Evolutionary conservation across 202 grass and related monocot species (phyloP).

Genomic region (Zoysia matrella): DNA sequence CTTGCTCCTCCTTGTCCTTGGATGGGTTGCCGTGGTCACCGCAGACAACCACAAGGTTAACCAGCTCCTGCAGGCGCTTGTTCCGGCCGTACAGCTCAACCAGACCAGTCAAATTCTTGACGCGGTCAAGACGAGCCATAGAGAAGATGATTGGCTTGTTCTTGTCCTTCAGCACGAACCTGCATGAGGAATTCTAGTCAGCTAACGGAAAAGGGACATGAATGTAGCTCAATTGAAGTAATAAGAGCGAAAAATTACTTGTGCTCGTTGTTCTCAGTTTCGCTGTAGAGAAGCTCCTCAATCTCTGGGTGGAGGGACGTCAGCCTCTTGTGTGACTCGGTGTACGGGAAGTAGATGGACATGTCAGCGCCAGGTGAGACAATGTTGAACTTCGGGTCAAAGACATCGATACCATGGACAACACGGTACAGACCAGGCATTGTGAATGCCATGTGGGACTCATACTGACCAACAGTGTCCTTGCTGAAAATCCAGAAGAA

Average conservation of each 20-base stretch:
- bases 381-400: slow-evolving; percentile 99
- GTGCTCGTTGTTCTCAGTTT: slow-evolving; percentile 81
- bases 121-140: slow-evolving; percentile 93
- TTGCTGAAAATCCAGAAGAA: slow-evolving; percentile 68
- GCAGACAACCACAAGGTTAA: slow-evolving; percentile 93
- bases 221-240: background rate
- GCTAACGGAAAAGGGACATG: background rate
- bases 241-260: slow-evolving; percentile 52
- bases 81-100: slow-evolving; percentile 89
- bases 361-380: slow-evolving; percentile 93
- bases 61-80: slow-evolving; percentile 75
- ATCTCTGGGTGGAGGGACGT: slow-evolving; percentile 97
- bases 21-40: slow-evolving; percentile 96
- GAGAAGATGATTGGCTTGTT: slow-evolving; percentile 52
- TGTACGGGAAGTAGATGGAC: slow-evolving; percentile 91
- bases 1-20: slow-evolving; percentile 92
- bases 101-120: slow-evolving; percentile 95
- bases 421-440: slow-evolving; percentile 96
- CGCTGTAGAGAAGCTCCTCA: slow-evolving; percentile 83
- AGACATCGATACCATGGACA: slow-evolving; percentile 96
- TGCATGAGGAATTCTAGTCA: slow-evolving; percentile 42
- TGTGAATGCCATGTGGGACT: slow-evolving; percentile 93
- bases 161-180: slow-evolving; percentile 38
- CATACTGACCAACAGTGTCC: slow-evolving; percentile 95
- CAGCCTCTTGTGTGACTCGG: slow-evolving; percentile 78